A percentile compares a stretch with the other conserved stretches of the same genome.
Conservation (phyloP, 2,329 filamentous ascomycete genomes). For the Lizonia empirigonia region DNA sequence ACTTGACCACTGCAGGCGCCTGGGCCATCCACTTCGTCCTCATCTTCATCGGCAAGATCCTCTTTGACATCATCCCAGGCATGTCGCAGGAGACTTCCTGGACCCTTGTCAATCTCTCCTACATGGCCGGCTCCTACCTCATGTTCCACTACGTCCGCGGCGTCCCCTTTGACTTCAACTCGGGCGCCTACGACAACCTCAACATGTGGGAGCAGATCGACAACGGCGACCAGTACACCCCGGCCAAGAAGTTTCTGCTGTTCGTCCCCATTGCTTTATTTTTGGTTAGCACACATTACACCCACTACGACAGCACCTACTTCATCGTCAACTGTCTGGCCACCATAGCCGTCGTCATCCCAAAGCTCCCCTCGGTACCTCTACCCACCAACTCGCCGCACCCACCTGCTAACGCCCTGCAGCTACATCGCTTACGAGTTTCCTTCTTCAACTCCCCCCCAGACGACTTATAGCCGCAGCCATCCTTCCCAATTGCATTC, state of each 20-base stretch:
- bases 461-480: slow-evolving; percentile 38
- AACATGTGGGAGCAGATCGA: slow-evolving; percentile 99
- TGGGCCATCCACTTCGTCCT: slow-evolving; percentile 97
- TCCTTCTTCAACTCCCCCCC: slow-evolving; percentile 48
- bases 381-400: background rate
- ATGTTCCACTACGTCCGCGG: slow-evolving; percentile 99
- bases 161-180: slow-evolving; percentile 98
- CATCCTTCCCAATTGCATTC: slow-evolving; percentile 25
- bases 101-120: slow-evolving; percentile 98
- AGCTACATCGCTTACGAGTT: slow-evolving; percentile 50
- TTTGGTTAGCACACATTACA: slow-evolving; percentile 96
- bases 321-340: slow-evolving; percentile 97
- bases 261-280: slow-evolving; percentile 94
- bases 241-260: slow-evolving; percentile 96
- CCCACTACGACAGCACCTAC: slow-evolving; percentile 95
- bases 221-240: slow-evolving; percentile 97
- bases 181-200: slow-evolving; percentile 96
- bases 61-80: slow-evolving; percentile 95
- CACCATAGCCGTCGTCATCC: slow-evolving; percentile 89
- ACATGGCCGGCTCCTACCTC: slow-evolving; percentile 98
- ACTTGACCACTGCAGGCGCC: slow-evolving; percentile 67
- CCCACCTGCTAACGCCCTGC: slow-evolving; percentile 11
- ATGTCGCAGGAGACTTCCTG: slow-evolving; percentile 98
- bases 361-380: slow-evolving; percentile 92
- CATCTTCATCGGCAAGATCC: slow-evolving; percentile 88